A percentile compares a stretch with the other conserved stretches of the same genome.
These are phyloP conservation scores for Rhodotorula toruloides DNA, from an alignment of 768 basidiomycete genomes.

Conservation along the genomic window DNA sequence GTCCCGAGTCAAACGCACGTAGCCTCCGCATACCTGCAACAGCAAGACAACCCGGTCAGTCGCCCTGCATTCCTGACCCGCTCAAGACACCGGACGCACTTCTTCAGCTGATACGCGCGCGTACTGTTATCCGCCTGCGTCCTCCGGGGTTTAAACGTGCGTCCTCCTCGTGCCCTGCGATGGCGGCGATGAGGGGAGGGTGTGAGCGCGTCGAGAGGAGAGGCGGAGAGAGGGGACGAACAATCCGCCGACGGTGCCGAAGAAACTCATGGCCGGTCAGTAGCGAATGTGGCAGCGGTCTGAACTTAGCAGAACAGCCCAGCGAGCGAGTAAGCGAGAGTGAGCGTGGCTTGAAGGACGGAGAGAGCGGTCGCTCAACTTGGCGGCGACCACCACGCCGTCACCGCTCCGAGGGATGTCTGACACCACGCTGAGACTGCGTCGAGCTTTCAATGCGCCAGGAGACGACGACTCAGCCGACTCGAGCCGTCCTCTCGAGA, in stretches of 20 bases:
- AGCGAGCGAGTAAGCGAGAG: background rate
- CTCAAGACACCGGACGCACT: conserved; percentile 51
- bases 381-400: no score
- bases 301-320: background rate
- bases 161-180: conserved; percentile 84
- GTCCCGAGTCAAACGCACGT: conserved; percentile 48
- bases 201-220: conserved; percentile 7
- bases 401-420: no score
- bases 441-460: no score
- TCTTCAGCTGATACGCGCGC: conserved; percentile 94
- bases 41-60: background rate
- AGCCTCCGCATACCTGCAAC: conserved; percentile 65
- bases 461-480: no score
- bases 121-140: conserved; percentile 24
- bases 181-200: conserved; percentile 42
- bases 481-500: no score
- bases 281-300: background rate
- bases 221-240: background rate
- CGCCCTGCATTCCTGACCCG: no score
- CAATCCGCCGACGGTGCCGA: conserved; percentile 27
- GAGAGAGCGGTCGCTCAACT: no score
- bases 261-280: conserved; percentile 23
- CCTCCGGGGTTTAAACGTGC: conserved; percentile 93
- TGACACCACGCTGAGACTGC: no score
- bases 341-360: no score